These are phyloP conservation scores for Mucor velutinosus DNA, from an alignment of 371 early-diverging fungal species.

Conservation along the genomic window DNA sequence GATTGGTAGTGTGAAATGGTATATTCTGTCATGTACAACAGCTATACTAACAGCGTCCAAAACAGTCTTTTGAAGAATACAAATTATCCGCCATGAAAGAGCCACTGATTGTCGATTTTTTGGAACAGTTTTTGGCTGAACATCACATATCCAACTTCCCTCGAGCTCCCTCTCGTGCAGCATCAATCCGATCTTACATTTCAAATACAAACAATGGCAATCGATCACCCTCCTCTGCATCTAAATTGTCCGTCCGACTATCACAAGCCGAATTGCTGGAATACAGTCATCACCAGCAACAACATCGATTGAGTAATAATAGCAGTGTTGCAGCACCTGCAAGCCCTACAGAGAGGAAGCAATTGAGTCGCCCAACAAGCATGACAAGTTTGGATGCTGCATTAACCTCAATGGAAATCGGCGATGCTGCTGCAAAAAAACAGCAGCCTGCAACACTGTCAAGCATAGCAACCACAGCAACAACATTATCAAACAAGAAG, in stretches of 20 bases:
- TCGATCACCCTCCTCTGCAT: constrained; percentile 6
- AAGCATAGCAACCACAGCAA: background rate
- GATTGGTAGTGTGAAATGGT: constrained; percentile 52
- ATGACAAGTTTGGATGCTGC: constrained; percentile 40
- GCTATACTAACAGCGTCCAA: too few species aligned
- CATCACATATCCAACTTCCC: constrained; percentile 37
- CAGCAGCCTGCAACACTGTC: background rate
- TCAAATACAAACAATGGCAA: constrained; percentile 4
- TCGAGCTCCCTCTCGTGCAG: constrained; percentile 12
- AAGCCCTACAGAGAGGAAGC: background rate
- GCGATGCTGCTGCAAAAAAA: background rate
- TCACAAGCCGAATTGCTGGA: constrained; percentile 46
- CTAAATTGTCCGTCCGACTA: constrained; percentile 12
- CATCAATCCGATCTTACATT: constrained; percentile 26
- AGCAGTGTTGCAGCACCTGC: background rate
- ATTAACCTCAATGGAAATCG: constrained; percentile 23
- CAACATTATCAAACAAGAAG: background rate
- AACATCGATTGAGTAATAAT: background rate
- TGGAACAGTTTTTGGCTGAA: constrained; percentile 72
- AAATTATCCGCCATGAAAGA: constrained; percentile 85
- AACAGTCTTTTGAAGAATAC: constrained; percentile 76
- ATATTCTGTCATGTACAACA: constrained; percentile 70
- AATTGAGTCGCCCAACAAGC: constrained; percentile 30
- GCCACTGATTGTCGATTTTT: constrained; percentile 79
- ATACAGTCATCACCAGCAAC: constrained; percentile 19